Conservation (phyloP, 495 filamentous ascomycete genomes). For the Aspergillus indologenus region DNA sequence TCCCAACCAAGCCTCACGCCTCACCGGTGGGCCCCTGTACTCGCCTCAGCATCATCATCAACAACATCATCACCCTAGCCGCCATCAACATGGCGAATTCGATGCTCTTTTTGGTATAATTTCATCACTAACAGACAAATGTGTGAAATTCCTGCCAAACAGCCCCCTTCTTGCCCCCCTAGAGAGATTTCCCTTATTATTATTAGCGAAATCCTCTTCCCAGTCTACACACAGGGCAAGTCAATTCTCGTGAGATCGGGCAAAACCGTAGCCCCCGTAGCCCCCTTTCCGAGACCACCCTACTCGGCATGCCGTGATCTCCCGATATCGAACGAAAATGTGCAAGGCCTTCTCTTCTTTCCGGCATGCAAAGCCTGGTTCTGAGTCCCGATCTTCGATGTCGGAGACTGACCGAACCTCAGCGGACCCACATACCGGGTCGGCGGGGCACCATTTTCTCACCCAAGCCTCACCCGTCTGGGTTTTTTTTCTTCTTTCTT, state of each 20-base stretch:
- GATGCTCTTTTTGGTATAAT: no score
- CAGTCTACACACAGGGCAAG: neutral
- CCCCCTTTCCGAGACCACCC: neutral
- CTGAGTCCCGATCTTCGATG: neutral
- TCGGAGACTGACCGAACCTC: neutral
- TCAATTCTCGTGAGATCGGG: neutral
- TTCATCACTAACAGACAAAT: no score
- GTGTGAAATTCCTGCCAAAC: no score
- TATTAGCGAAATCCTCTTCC: neutral
- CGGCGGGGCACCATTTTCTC: neutral
- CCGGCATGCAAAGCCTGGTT: neutral
- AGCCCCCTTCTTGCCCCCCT: no score
- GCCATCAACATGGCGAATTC: no score
- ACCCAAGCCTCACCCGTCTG: neutral
- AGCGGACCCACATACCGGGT: neutral
- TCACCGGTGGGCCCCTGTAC: neutral
- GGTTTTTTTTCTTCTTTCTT: no score
- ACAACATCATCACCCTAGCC: no score
- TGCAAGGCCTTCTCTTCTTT: neutral
- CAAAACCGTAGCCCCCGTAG: neutral
- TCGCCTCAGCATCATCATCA: neutral
- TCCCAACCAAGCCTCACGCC: neutral
- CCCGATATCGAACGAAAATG: neutral
- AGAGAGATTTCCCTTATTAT: no score
- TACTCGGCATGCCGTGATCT: neutral